Percentiles rank a stretch among this genome's conserved stretches.
These are phyloP conservation scores for Pezicula neosporulosa DNA, from an alignment of 2,329 filamentous ascomycete species.

Conservation along the genomic window DNA sequence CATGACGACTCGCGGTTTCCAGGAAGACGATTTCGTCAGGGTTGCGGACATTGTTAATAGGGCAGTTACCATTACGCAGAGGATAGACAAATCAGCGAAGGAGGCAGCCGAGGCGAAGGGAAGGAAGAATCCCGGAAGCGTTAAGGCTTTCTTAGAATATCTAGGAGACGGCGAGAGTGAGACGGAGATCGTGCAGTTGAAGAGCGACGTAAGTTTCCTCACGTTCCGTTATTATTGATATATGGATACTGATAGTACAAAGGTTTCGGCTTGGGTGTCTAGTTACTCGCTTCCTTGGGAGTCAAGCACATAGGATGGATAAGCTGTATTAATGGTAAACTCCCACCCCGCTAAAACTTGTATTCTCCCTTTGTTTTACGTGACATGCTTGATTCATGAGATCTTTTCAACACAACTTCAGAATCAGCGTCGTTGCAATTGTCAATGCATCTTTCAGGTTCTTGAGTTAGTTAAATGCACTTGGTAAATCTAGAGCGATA, in stretches of 20 bases:
- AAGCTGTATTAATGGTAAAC: background rate
- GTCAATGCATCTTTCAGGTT: too few species aligned
- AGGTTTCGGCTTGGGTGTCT: conserved; percentile 76
- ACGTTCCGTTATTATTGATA: background rate
- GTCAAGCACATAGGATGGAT: conserved; percentile 4
- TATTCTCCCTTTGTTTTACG: too few species aligned
- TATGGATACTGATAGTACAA: conserved; percentile 39
- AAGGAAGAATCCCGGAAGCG: conserved; percentile 60
- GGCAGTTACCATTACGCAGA: conserved; percentile 73
- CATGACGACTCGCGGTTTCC: conserved; percentile 96
- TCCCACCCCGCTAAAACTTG: background rate
- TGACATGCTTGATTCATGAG: too few species aligned
- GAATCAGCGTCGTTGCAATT: too few species aligned
- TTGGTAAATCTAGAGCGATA: too few species aligned
- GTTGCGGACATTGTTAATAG: conserved; percentile 85
- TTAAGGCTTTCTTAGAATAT: conserved; percentile 66
- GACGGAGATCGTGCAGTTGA: conserved; percentile 68
- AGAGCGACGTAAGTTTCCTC: background rate
- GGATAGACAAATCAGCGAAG: conserved; percentile 69
- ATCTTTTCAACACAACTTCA: too few species aligned
- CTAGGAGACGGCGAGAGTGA: conserved; percentile 65
- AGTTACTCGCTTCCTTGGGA: conserved; percentile 72
- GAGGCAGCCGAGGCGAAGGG: conserved; percentile 65
- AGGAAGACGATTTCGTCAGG: conserved; percentile 79
- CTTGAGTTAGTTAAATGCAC: too few species aligned